Evolutionary conservation across 768 basidiomycete species (phyloP).

Genomic region (Kwoniella heveanensis): DNA sequence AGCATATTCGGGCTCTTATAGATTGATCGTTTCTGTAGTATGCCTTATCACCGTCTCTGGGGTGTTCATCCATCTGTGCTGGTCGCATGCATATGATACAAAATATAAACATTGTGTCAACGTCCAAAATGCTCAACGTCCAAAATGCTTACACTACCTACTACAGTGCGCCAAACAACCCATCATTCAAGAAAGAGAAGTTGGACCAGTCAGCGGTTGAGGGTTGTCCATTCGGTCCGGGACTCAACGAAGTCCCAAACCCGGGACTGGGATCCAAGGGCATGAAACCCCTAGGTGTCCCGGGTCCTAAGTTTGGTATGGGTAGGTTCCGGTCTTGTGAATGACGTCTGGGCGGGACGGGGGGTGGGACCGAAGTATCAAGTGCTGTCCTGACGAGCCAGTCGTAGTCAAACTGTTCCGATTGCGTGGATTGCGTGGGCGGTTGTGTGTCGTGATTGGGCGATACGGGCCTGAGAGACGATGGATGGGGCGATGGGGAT

Average conservation of each 20-base stretch:
- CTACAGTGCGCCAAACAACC: constrained; percentile 9
- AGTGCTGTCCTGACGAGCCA: constrained; percentile 12
- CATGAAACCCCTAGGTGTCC: neutral
- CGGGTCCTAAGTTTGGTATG: neutral
- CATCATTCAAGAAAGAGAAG: constrained; percentile 18
- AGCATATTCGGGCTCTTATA: constrained; percentile 22
- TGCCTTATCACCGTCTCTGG: too few relatives aligned
- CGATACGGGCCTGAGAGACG: neutral
- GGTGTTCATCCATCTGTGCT: too few relatives aligned
- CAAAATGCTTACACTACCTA: neutral
- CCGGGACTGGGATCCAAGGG: neutral
- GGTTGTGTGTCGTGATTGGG: constrained; percentile 3
- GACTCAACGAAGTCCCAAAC: neutral
- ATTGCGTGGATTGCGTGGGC: too few relatives aligned
- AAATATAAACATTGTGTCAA: neutral
- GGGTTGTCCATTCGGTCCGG: neutral
- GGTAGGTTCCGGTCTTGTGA: neutral
- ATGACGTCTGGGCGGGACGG: neutral
- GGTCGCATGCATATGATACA: constrained; percentile 6
- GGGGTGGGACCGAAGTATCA: neutral
- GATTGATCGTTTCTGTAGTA: constrained; percentile 1
- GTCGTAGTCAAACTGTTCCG: constrained; percentile 15
- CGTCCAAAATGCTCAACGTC: too few relatives aligned
- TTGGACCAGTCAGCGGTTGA: neutral
- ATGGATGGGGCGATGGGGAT: neutral